phyloP scores from a whole-genome alignment of 2,329 filamentous ascomycete species.

The Aureobasidium sp. region DNA sequence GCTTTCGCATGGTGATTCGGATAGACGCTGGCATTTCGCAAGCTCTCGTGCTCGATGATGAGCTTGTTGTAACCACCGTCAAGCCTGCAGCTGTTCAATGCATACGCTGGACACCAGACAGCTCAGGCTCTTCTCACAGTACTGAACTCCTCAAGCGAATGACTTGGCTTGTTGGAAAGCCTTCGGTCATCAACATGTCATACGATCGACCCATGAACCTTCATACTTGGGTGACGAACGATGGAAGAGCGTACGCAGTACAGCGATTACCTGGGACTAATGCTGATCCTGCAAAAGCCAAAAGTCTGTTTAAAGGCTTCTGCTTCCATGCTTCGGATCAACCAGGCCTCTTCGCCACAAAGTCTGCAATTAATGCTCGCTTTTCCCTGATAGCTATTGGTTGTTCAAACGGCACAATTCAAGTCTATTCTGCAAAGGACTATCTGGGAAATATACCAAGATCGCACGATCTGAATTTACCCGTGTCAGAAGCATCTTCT shows the following conservation, averaged over 20 bases:
- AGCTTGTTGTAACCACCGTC: conserved; percentile 81
- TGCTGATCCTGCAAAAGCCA: conserved; percentile 38
- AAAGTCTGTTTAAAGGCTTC: conserved; percentile 77
- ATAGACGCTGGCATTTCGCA: conserved; percentile 91
- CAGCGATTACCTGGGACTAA: conserved; percentile 53
- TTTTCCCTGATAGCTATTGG: conserved; percentile 91
- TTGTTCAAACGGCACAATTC: conserved; percentile 69
- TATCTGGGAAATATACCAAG: conserved; percentile 87
- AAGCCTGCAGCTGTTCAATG: conserved; percentile 95
- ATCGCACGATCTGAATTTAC: conserved; percentile 69
- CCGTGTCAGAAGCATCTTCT: conserved; percentile 59
- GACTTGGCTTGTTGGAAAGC: conserved; percentile 74
- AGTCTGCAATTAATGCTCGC: conserved; percentile 81
- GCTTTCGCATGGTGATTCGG: conserved; percentile 96
- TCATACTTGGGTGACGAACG: conserved; percentile 82
- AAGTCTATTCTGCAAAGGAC: conserved; percentile 88
- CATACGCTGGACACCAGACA: conserved; percentile 88
- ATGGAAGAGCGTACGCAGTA: conserved; percentile 84
- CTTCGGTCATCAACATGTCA: conserved; percentile 73
- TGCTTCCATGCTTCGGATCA: conserved; percentile 74
- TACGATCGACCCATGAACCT: conserved; percentile 96
- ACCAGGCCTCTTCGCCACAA: conserved; percentile 56
- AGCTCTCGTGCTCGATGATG: conserved; percentile 82
- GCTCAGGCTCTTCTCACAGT: conserved; percentile 72
- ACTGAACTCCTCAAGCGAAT: conserved; percentile 87